Evolutionary conservation across 2,329 filamentous ascomycete genomes (phyloP).

Genomic region (Aspergillus sp.): DNA sequence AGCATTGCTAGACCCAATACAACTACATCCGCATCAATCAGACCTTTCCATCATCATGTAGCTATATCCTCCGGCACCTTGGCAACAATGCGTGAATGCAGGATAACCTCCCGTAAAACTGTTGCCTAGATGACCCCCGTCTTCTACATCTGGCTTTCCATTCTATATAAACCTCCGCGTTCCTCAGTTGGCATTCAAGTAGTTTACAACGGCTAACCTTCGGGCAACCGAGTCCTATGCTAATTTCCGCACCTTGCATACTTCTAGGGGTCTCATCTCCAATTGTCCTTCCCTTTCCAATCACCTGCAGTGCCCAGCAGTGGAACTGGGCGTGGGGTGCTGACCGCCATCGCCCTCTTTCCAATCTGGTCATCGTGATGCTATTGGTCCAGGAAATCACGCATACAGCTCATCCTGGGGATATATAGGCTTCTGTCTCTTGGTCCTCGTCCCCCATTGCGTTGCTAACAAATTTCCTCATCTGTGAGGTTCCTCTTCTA

Average conservation of each 20-base stretch:
- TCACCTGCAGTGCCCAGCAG: background rate
- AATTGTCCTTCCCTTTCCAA: background rate
- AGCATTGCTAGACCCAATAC: background rate
- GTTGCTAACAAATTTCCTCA: background rate
- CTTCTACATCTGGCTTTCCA: background rate
- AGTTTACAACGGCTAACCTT: background rate
- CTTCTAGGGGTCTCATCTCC: background rate
- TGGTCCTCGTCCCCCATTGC: background rate
- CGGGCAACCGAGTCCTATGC: background rate
- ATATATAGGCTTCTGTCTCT: background rate
- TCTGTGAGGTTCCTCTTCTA: background rate
- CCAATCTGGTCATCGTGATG: background rate
- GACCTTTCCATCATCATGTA: conserved; percentile 1
- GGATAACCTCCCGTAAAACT: conserved; percentile 1
- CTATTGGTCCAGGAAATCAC: conserved; percentile 11
- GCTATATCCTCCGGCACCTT: conserved; percentile 10
- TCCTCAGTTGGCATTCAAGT: background rate
- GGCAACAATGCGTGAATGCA: background rate
- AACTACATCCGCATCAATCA: conserved; percentile 8
- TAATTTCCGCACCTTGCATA: background rate
- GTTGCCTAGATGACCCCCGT: conserved; percentile 8
- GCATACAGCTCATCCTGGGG: background rate
- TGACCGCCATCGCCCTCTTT: background rate
- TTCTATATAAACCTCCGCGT: conserved; percentile 4
- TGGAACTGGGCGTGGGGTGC: conserved; percentile 1